A percentile compares a stretch with the other conserved stretches of the same genome.
These are phyloP conservation scores for Penicillium lividum DNA, from an alignment of 495 filamentous ascomycete genomes.

Conservation along the genomic window DNA sequence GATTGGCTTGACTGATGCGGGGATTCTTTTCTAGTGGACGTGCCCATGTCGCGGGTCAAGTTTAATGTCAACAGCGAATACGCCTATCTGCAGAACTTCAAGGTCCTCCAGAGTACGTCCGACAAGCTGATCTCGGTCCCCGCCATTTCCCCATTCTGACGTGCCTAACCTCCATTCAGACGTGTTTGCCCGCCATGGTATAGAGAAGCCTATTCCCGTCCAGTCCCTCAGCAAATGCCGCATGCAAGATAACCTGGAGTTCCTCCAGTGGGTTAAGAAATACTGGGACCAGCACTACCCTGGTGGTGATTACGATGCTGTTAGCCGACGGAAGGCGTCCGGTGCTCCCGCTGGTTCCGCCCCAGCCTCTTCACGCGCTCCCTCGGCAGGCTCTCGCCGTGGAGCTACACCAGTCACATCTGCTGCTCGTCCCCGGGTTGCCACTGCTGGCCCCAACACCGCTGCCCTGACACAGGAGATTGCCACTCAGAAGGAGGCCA, in stretches of 20 bases:
- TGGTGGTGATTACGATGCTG: conserved; percentile 92
- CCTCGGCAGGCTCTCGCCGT: conserved; percentile 44
- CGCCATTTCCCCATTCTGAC: conserved; percentile 11
- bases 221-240: conserved; percentile 92
- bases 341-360: conserved; percentile 54
- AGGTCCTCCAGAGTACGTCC: conserved; percentile 85
- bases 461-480: conserved; percentile 80
- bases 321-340: conserved; percentile 77
- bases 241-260: conserved; percentile 99
- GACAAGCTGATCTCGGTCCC: conserved; percentile 5
- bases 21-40: conserved; percentile 61
- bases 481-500: conserved; percentile 78
- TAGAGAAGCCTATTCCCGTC: conserved; percentile 87
- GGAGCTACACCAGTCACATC: conserved; percentile 75
- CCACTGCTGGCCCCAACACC: conserved; percentile 52
- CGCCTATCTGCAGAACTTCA: conserved; percentile 97
- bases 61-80: conserved; percentile 98
- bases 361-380: conserved; percentile 36
- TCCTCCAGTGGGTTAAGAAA: conserved; percentile 92
- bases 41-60: conserved; percentile 95
- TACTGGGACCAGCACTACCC: conserved; percentile 99
- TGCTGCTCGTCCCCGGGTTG: conserved; percentile 47
- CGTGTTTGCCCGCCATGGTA: conserved; percentile 76
- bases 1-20: conserved; percentile 20
- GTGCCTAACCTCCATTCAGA: conserved; percentile 48